Conservation (phyloP, 2,329 filamentous ascomycete genomes). For the Aspergillus eucalypticola region DNA sequence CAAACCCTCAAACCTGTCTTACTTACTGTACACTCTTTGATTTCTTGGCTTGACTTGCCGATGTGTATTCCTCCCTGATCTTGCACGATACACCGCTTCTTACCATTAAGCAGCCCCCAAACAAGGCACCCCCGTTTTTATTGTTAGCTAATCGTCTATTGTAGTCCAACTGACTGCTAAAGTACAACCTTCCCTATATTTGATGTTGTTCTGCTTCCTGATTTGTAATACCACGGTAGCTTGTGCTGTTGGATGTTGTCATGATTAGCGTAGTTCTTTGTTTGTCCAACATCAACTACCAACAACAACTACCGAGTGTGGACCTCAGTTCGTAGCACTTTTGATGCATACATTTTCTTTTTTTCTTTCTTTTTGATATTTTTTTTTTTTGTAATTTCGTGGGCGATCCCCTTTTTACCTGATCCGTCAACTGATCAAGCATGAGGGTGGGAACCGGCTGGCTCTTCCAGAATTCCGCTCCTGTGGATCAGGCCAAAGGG, state of each 20-base stretch:
- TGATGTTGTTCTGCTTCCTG: background rate
- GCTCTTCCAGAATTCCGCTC: background rate
- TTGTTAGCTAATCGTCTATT: slow-evolving; percentile 4
- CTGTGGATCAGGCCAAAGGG: background rate
- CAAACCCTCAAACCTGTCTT: slow-evolving; percentile 9
- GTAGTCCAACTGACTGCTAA: background rate
- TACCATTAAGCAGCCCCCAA: slow-evolving; percentile 4
- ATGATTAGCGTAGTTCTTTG: slow-evolving; percentile 1
- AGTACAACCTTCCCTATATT: too few relatives aligned
- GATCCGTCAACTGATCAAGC: slow-evolving; percentile 1
- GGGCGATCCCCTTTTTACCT: slow-evolving; percentile 7
- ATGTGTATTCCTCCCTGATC: background rate
- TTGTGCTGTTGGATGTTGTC: background rate
- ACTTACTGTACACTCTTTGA: background rate
- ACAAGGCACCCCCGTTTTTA: background rate
- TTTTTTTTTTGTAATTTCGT: background rate
- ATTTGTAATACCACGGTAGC: background rate
- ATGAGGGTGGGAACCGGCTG: slow-evolving; percentile 1
- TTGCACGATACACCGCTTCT: slow-evolving; percentile 14
- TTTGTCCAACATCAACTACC: slow-evolving; percentile 5
- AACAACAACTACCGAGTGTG: background rate
- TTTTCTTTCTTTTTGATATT: too few relatives aligned
- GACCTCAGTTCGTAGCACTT: background rate
- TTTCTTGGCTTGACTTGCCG: slow-evolving; percentile 1
- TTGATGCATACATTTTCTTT: slow-evolving; percentile 3